Evolutionary conservation across 257 asterid species (phyloP), one percentile per base, ranked within the genome.

Genomic region (Solanum etuberosum): DNA sequence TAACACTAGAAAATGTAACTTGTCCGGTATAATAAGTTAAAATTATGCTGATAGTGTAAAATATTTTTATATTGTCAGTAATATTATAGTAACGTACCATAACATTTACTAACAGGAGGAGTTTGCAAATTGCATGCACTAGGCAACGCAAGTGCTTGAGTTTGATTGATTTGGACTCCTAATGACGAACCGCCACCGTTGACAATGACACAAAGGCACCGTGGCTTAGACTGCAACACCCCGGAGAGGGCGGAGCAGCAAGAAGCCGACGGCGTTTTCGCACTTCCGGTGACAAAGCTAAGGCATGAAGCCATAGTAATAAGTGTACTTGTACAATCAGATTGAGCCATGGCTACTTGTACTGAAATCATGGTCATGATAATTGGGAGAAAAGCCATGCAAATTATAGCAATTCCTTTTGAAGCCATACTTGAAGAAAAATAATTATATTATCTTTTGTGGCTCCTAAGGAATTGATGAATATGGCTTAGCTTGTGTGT

Each of bases 251-350:
- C 81, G 4, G 95, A n/a, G 92, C 98, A 95, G 84, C 98, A 95
- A 1, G 94, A 83, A 4, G 93, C 4, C 2, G 95, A 63, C 0
- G 98, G 98, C 4, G 90, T 71, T 81, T 87, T 8, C 9, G 93
- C 86, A 14, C 91, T 87, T 10, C 96, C 98, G 21, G 94, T 82
- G 40, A 95, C 94, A 27, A 91, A 95, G 80, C 80, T 91, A 83
- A 95, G 96, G 91, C 98, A 95, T 5, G 98, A 89, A 1, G 96
- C 91, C 98, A 95, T 94, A 88, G 92, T 59, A 27, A 92, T 57
- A 67, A 95, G 86, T 84, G 88, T 92, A 15, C 84, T 91, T n/a
- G 71, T 90, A 91, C 98, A 95, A 0, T 85, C 88, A 2, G 96
- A 91, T 84, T 95, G 97, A 65, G 93, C 94, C 89, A 27, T 89